Evolutionary conservation across 257 asterid species (phyloP).

Genomic region (Fraxinus cuspidata): DNA sequence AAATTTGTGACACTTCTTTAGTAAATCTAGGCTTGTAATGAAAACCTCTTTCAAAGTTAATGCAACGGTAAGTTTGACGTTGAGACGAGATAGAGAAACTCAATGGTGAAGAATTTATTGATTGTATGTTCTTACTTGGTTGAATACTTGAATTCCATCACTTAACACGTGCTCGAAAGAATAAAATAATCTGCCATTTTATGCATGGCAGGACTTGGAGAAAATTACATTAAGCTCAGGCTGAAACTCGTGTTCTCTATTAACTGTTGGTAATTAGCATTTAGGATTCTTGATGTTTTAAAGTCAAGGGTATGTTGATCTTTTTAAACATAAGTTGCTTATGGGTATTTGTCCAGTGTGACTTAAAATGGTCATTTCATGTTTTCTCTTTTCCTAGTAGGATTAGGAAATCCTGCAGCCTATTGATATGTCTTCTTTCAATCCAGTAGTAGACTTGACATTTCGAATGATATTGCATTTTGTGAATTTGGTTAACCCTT

Average conservation of each 20-base stretch:
- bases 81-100: neutral
- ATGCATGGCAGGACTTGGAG: neutral
- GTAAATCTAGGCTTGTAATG: no score
- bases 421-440: no score
- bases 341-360: neutral
- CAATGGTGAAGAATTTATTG: neutral
- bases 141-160: neutral
- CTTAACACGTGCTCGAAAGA: neutral
- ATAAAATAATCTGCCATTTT: no score
- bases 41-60: no score
- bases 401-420: no score
- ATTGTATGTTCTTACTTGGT: neutral
- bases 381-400: no score
- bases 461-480: no score
- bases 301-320: neutral
- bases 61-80: neutral
- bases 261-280: neutral
- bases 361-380: neutral
- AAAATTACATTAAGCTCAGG: no score
- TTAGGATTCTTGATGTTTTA: neutral
- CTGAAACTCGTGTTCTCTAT: no score
- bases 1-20: no score
- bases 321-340: no score
- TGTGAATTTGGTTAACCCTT: neutral
- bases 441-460: no score